Evolutionary conservation across 2,329 filamentous ascomycete species (phyloP).

Genomic region (Clonostachys rosea): DNA sequence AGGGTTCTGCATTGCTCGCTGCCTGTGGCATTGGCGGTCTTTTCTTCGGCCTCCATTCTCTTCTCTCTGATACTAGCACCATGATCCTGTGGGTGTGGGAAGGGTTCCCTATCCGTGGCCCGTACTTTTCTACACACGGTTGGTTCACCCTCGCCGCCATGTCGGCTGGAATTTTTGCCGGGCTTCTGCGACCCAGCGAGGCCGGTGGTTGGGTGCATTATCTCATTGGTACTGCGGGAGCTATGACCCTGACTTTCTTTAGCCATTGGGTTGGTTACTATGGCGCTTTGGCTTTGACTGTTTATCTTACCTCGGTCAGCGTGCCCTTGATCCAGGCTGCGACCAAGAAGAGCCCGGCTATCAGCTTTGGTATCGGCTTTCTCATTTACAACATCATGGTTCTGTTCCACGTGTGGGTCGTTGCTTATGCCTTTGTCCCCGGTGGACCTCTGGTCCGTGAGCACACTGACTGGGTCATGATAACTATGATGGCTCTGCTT

Average conservation of each 20-base stretch:
- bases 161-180: slow-evolving; percentile 73
- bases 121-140: slow-evolving; percentile 84
- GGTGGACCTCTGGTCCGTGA: slow-evolving; percentile 90
- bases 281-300: slow-evolving; percentile 69
- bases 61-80: slow-evolving; percentile 94
- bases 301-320: slow-evolving; percentile 78
- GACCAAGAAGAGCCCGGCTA: slow-evolving; percentile 69
- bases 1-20: slow-evolving; percentile 65
- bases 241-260: slow-evolving; percentile 70
- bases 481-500: slow-evolving; percentile 75
- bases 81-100: slow-evolving; percentile 99
- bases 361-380: slow-evolving; percentile 84
- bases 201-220: slow-evolving; percentile 77
- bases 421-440: slow-evolving; percentile 96
- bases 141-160: slow-evolving; percentile 83
- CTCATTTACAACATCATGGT: slow-evolving; percentile 90
- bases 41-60: slow-evolving; percentile 84
- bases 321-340: slow-evolving; percentile 73
- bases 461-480: slow-evolving; percentile 95
- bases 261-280: slow-evolving; percentile 87
- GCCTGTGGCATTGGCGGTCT: slow-evolving; percentile 77
- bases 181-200: slow-evolving; percentile 67
- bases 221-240: slow-evolving; percentile 72
- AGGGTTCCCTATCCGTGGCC: slow-evolving; percentile 85
- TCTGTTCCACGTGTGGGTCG: slow-evolving; percentile 98